Evolutionary conservation across 2,329 filamentous ascomycete genomes (phyloP), one percentile per base, ranked within the genome.

Genomic region (Dryadomyces sulphureus): DNA sequence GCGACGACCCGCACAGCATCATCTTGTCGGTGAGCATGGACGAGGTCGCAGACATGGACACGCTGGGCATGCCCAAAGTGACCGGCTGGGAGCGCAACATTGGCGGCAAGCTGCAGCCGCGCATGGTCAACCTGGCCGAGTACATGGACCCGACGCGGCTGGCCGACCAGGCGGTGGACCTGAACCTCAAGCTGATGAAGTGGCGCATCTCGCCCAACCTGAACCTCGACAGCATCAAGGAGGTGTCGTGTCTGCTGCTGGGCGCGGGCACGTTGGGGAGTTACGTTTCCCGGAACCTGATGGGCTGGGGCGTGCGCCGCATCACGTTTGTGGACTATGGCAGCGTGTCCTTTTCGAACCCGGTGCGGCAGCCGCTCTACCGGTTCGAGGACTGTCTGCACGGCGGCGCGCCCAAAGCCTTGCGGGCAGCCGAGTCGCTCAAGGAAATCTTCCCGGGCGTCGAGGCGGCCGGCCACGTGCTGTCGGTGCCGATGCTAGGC

Each of bases 151-250:
- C 92, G 7, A 69, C 74, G 30, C 80, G 81, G 57, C 69, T 96
- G 17, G 92, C 92, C 20, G 89, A 96, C 59, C 88, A 94, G 60
- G 88, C 89, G 1, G 90, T 96, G 9, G 92, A 98, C 57, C 72
- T 98, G 48, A 98, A 98, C 57, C 70, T 96, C 49, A 96, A 96
- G 64, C 73, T 98, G 48, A 98, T 98, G 81, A 98, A 95, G 65
- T 98, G 92, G 92, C 81, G 92, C 35, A 87, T 98, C 56, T 86
- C 88, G 7, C 92, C 92, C 0, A 80, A 81, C 43, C 73, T 98
- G 36, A 75, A 96, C 59, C 75, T 98, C 9, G 88, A 95, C 25
- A 75, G 76, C 25, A 89, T 96, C 59, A 95, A 94, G 58, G 75
- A 81, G 48, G 90, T 87, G 4, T 94, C 81, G 58, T 98, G 92